A percentile compares a stretch with the other conserved stretches of the same genome.
Evolutionary conservation across 148 eudicot genomes (phyloP).

Genomic region (Pouteria glomerata): DNA sequence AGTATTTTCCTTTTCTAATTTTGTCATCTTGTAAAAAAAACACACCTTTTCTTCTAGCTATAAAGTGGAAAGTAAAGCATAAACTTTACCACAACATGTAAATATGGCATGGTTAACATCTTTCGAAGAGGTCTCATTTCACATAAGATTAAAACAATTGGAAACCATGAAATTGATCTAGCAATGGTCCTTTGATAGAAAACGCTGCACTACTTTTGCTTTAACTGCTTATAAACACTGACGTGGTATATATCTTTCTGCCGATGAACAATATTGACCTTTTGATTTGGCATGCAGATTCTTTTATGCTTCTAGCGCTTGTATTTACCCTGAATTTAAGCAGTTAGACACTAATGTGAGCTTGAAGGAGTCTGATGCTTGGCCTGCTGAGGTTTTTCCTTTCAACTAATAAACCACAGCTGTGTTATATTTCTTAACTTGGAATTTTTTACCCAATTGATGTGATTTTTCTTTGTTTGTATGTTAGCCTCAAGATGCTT

Average conservation of each 20-base stretch:
- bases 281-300: constrained; percentile 23
- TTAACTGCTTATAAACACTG: background rate
- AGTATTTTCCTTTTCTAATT: no score
- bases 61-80: no score
- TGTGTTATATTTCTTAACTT: background rate
- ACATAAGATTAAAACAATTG: no score
- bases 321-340: constrained; percentile 58
- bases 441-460: background rate
- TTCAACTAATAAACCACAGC: background rate
- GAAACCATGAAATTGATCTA: background rate
- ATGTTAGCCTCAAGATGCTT: constrained; percentile 36
- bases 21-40: no score
- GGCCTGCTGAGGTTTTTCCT: constrained; percentile 50
- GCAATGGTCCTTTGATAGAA: background rate
- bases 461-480: background rate
- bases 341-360: constrained; percentile 59
- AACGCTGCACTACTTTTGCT: background rate
- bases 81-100: no score
- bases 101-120: no score
- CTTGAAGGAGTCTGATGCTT: constrained; percentile 56
- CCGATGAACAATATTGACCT: background rate
- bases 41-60: no score
- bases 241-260: background rate
- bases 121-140: no score
- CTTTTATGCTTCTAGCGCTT: constrained; percentile 57